phyloP scores from a whole-genome alignment of 176 grass and related monocot species.

The Cenchrus purpureus region DNA sequence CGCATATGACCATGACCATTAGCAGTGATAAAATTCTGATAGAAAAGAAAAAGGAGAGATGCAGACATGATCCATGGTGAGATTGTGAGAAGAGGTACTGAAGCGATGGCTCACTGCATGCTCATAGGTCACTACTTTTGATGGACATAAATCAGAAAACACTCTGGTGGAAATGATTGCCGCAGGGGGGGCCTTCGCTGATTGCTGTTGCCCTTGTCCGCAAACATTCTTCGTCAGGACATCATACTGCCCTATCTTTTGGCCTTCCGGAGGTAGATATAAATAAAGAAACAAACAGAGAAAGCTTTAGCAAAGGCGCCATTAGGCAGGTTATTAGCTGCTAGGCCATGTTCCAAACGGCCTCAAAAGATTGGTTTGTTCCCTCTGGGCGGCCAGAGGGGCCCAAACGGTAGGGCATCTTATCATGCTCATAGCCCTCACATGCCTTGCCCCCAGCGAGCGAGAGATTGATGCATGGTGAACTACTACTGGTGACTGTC shows the following conservation, averaged over 20 bases:
- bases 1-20: background rate
- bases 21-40: background rate
- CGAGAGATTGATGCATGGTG: background rate
- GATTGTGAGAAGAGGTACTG: background rate
- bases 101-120: slow-evolving; percentile 13
- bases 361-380: slow-evolving; percentile 45
- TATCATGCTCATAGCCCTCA: slow-evolving; percentile 37
- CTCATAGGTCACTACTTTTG: slow-evolving; percentile 32
- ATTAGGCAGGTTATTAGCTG: slow-evolving; percentile 38
- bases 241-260: slow-evolving; percentile 24
- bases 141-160: slow-evolving; percentile 39
- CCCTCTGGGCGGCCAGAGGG: slow-evolving; percentile 6
- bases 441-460: slow-evolving; percentile 33
- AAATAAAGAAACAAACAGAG: background rate
- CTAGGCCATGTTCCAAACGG: slow-evolving; percentile 38
- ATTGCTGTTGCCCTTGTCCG: slow-evolving; percentile 29
- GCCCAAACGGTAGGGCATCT: slow-evolving; percentile 41
- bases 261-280: background rate
- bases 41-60: background rate
- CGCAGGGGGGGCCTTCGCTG: background rate
- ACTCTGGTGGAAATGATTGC: slow-evolving; percentile 46
- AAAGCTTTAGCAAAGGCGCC: slow-evolving; percentile 36
- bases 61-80: background rate
- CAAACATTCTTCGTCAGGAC: slow-evolving; percentile 44
- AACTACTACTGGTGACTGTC: background rate